Percentiles rank a stretch among this genome's conserved stretches.
phyloP scores from a whole-genome alignment of 225 moss, liverwort and hornwort species.

The Neckera pumila region DNA sequence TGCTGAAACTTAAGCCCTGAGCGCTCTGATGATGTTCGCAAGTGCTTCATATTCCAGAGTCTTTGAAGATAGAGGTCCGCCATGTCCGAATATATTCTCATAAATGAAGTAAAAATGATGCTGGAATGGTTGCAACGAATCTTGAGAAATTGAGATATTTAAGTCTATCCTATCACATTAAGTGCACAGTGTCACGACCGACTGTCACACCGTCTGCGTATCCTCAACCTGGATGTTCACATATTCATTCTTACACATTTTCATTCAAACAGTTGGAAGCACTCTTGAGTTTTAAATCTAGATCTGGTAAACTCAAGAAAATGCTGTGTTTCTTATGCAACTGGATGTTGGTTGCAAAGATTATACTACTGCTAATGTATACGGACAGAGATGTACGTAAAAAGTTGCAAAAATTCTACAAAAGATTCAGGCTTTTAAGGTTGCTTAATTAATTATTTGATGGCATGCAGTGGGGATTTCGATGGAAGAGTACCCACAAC shows the following conservation, averaged over 20 bases:
- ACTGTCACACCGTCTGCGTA: background rate
- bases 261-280: background rate
- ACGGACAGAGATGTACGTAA: background rate
- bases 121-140: background rate
- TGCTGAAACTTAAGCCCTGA: background rate
- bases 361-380: background rate
- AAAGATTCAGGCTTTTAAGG: no score
- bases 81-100: background rate
- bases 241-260: background rate
- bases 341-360: background rate
- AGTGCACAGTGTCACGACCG: background rate
- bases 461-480: slow-evolving; percentile 28
- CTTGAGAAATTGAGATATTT: background rate
- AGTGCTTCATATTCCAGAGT: background rate
- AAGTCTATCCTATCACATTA: background rate
- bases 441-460: no score
- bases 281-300: no score
- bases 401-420: background rate
- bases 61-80: background rate
- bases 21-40: background rate
- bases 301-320: background rate
- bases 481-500: slow-evolving; percentile 40
- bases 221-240: background rate
- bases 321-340: background rate
- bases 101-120: background rate